Base-by-base conservation (phyloP, 2,329 filamentous ascomycete genomes). In the Epichloe uncinata region DNA sequence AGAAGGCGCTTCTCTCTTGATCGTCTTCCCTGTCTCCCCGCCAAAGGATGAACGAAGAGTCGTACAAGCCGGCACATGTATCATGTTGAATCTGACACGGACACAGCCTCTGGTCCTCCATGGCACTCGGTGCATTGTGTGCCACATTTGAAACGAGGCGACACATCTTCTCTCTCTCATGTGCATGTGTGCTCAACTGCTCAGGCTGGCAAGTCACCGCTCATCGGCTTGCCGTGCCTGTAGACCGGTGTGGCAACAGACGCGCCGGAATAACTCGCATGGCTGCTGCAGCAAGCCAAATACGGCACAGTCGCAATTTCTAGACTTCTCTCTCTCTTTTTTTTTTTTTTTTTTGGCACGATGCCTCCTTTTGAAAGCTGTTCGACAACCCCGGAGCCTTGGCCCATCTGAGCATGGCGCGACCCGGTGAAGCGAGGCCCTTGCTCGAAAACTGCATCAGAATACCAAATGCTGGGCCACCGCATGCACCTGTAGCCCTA, bases 171-270 rank as follows among this genome's bases (percentile, higher is more conserved):
- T 42, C 37, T 42, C 15, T 30, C n/a, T 18, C 26, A 30, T 30
- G 26, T 30, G 26, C 26, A 30, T 30, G 3, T 30, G n/a, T 36
- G 46, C 26, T 26, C 26, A 26, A 18, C 3, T 34, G 37, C 36
- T 22, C 37, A 46, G 36, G 40, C 18, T 36, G 45, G 34, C 45
- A 35, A 45, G 49, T 45, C 34, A 47, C 38, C 40, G 50, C 41
- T 45, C 35, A 41, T 51, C 30, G 46, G 44, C 46, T 48, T 34
- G 30, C 42, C 26, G 26, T 48, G 37, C 42, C 46, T 45, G 50
- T 42, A 45, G 50, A 51, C 46, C 50, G 49, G 49, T 51, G 49
- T 51, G 49, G 49, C 49, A 35, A 43, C 45, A 44, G 41, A 44
- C 37, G 12, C 12, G 41, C 45, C 13, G 16, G 33, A 42, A 37